Percentiles rank a stretch among this genome's conserved stretches.
Conservation (phyloP, 495 filamentous ascomycete genomes). For the Annulohypoxylon stygium region DNA sequence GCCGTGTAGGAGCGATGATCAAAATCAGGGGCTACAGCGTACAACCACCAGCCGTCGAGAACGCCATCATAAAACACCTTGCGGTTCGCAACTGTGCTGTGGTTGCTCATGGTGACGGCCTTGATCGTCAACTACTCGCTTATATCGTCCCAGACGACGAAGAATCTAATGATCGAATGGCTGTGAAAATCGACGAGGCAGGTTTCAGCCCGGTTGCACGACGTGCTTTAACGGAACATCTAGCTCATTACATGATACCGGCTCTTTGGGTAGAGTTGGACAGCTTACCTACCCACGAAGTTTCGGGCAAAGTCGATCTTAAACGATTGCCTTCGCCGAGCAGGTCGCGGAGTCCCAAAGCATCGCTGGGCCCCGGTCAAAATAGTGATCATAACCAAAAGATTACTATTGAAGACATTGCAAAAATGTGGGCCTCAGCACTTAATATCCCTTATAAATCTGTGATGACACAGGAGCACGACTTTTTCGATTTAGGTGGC, state of each 20-base stretch:
- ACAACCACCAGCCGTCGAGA: constrained; percentile 74
- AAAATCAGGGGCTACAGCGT: constrained; percentile 76
- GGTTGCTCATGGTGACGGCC: constrained; percentile 72
- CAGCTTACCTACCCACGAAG: constrained; percentile 72
- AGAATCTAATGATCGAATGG: constrained; percentile 62
- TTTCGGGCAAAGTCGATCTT: constrained; percentile 76
- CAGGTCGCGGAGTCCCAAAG: constrained; percentile 50
- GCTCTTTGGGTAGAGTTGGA: constrained; percentile 73
- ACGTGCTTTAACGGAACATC: constrained; percentile 64
- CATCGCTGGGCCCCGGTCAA: constrained; percentile 42
- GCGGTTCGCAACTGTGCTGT: constrained; percentile 72
- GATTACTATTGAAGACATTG: constrained; percentile 68
- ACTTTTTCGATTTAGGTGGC: constrained; percentile 79
- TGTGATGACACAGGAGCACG: constrained; percentile 69
- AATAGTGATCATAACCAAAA: constrained; percentile 58
- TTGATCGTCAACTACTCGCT: constrained; percentile 74
- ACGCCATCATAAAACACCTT: constrained; percentile 69
- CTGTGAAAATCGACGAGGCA: constrained; percentile 68
- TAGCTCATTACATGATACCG: constrained; percentile 82
- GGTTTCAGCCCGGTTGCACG: constrained; percentile 71
- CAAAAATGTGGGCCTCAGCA: constrained; percentile 70
- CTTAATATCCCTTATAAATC: constrained; percentile 66
- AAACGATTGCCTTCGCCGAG: constrained; percentile 70
- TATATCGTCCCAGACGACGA: constrained; percentile 73
- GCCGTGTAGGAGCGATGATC: constrained; percentile 76